Evolutionary conservation across 495 filamentous ascomycete genomes (phyloP), one percentile per base, ranked within the genome.

Genomic region (Penicillium pulvis): DNA sequence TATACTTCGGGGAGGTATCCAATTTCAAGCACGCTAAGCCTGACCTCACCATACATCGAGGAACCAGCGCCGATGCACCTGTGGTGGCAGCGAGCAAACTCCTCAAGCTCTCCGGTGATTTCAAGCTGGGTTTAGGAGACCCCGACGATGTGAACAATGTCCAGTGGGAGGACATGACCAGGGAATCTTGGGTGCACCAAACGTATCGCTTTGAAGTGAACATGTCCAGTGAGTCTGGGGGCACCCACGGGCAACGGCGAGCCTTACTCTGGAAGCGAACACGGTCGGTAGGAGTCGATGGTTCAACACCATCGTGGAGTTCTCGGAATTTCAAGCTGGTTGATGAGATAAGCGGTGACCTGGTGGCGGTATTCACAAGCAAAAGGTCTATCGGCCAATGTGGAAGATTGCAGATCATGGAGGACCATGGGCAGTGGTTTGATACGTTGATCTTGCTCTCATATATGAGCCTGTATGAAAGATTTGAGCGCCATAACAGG

Each of bases 101-200:
- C 28, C 62, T 54, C 35, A 61, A 60, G 20, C 24, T 69, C 4
- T 66, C 63, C 6, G 31, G 56, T 19, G 24, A 60, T 20, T 62
- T 51, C 50, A 69, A 64, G 24, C 30, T 69, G 24, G 60, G 59
- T 16, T 56, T 71, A 0, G 68, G 63, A 5, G 57, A 69, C 12
- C 56, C 63, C 1, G 51, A 64, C 12, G 51, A 64, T 35, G 12
- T 58, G 36, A 58, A 28, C 39, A 53, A 35, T 23, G 47, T 61
- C 2, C 51, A 58, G 31, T 69, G 68, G 68, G 68, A 71, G 56
- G 66, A 66, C 19, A 66, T 71, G 57, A 59, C 53, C 30, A 59
- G 42, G 11, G 48, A 53, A 9, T 48, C 49, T 14, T n/a, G 43
- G 11, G 8, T 52, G 17, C 58, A 60, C 51, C 53, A 56, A 17